Conservation (phyloP, 768 basidiomycete genomes). For the Suillus subaureus region DNA sequence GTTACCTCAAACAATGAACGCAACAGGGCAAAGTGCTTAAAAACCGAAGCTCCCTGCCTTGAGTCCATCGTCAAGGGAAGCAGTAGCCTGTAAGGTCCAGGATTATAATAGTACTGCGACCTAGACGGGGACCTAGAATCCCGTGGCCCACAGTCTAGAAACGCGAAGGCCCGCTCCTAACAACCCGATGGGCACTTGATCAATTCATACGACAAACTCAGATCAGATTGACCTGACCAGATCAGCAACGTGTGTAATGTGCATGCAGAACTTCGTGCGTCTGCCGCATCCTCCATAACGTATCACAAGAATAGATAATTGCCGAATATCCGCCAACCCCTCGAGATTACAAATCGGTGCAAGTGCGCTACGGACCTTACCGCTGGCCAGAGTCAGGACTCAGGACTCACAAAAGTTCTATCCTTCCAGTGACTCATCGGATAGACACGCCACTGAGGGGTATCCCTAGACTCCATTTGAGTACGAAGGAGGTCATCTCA, state of each 20-base stretch:
- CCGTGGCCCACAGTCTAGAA: neutral
- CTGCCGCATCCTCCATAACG: neutral
- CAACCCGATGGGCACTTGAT: neutral
- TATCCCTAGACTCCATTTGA: neutral
- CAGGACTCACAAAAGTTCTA: neutral
- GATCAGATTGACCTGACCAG: neutral
- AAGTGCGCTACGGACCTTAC: neutral
- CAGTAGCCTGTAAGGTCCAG: neutral
- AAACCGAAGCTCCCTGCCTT: neutral
- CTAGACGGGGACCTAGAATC: neutral
- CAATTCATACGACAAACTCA: neutral
- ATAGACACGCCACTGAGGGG: neutral
- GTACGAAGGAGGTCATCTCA: neutral
- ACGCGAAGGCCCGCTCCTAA: neutral
- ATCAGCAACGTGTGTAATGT: neutral
- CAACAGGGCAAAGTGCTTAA: neutral
- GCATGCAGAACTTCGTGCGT: neutral
- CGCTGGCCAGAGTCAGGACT: neutral
- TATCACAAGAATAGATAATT: neutral
- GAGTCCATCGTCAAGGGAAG: neutral
- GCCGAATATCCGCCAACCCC: neutral
- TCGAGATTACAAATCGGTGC: neutral
- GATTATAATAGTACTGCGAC: neutral
- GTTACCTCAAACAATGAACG: neutral
- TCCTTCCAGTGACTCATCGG: neutral